A percentile compares a stretch with the other conserved stretches of the same genome.
Evolutionary conservation across 495 filamentous ascomycete genomes (phyloP).

Genomic region (Penicillium daleae): DNA sequence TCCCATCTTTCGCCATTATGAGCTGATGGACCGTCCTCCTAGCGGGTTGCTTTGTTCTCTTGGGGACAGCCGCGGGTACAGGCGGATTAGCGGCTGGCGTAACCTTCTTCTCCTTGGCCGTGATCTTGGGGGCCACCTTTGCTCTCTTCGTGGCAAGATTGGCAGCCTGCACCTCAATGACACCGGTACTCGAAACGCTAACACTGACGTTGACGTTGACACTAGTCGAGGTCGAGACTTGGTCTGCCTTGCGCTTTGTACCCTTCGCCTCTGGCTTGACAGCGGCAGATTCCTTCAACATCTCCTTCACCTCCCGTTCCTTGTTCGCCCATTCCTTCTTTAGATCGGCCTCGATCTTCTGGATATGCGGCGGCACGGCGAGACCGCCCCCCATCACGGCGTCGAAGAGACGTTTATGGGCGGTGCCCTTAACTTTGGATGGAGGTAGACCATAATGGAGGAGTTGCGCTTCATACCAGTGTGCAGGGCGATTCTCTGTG

Average conservation of each 20-base stretch:
- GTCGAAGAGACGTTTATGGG: neutral
- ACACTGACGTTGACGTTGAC: conserved; percentile 3
- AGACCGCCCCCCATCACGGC: neutral
- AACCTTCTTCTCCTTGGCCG: neutral
- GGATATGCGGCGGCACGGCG: neutral
- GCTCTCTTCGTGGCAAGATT: conserved; percentile 4
- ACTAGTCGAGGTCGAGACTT: neutral
- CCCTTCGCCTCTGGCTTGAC: neutral
- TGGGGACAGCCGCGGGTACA: neutral
- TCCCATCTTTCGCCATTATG: neutral
- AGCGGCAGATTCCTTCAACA: conserved; percentile 1
- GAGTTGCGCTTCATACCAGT: neutral
- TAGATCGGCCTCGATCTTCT: neutral
- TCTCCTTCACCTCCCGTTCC: neutral
- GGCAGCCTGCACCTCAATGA: neutral
- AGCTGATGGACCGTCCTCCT: neutral
- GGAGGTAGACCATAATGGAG: neutral
- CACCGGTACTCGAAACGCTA: conserved; percentile 1
- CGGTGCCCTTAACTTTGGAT: neutral
- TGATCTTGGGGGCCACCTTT: neutral
- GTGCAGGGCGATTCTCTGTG: neutral
- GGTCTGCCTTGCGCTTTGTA: conserved; percentile 8
- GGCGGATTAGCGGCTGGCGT: neutral
- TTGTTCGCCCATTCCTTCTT: neutral
- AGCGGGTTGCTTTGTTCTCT: neutral